Base-by-base conservation (phyloP, 345 rosid species). In the Syzygium jambos region DNA sequence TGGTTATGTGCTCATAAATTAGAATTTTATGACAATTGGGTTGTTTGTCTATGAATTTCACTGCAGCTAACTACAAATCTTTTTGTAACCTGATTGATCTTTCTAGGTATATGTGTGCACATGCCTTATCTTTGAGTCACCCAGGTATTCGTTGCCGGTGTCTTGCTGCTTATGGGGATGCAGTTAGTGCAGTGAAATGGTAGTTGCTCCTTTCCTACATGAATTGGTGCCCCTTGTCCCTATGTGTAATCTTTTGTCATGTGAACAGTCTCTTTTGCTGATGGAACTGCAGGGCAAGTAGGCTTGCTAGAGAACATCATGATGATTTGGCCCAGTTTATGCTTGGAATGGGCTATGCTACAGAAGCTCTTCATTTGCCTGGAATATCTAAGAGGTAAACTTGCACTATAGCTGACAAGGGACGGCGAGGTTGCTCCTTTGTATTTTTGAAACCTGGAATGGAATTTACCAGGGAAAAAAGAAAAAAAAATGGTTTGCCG, bases 321-420 rank as follows among this genome's bases (percentile, higher is more conserved):
- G 99, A 98, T 92, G 99, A 98, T 92, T 93, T 98, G 85, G 99
- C 98, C 73, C 98, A 98, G 85, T 98, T 98, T 90, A 93, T 98
- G 98, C 92, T 96, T 89, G 99, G 98, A 85, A 98, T 98, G 99
- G 99, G 99, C 86, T 98, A 98, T 87, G 99, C 99, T 30, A 98
- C 95, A 65, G 99, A 98, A 93, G 99, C 99, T 86, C 99, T 98
- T 92, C 99, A 98, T 93, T 93, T 98, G 82, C 98, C 99, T 90
- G 99, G 99, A 89, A 94, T 98, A 93, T 98, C 99, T 63, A 98
- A 98, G 94, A 96, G 99, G 98, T 97, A 86, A 41, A 73, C 54
- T 86, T 41, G 80, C 82, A 77, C 43, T 55, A 51, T 83, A 55
- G 56, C 84, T 51, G n/a, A 73, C 51, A 68, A 85, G 56, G 25